Conservation (phyloP, 495 filamentous ascomycete genomes). For the Xylaria castorea region DNA sequence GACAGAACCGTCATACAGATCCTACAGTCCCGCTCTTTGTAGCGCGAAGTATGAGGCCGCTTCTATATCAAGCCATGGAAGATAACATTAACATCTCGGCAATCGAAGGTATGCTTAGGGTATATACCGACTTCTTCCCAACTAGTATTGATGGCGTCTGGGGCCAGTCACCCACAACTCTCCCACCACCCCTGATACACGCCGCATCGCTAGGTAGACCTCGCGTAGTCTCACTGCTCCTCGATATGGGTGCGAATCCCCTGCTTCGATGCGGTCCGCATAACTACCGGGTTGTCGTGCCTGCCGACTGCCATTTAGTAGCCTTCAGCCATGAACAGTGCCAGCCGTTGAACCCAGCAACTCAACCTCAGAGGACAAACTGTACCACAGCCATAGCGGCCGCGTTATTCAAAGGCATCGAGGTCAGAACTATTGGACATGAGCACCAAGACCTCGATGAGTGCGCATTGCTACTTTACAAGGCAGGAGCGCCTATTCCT, state of each 20-base stretch:
- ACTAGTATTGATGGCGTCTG: conserved; percentile 10
- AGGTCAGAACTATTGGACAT: too few species aligned
- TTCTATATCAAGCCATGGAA: neutral
- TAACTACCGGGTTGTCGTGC: neutral
- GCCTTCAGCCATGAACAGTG: neutral
- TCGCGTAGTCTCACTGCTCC: neutral
- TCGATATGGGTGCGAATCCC: conserved; percentile 1
- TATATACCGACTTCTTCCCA: neutral
- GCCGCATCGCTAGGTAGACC: neutral
- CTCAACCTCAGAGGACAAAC: neutral
- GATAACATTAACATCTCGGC: neutral
- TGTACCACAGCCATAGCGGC: neutral
- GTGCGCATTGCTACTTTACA: conserved; percentile 14
- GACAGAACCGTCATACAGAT: neutral
- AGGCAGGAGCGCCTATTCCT: neutral
- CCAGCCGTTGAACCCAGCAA: neutral
- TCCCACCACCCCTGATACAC: neutral
- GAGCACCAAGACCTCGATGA: neutral
- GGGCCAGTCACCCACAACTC: neutral
- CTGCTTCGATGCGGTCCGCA: too few species aligned
- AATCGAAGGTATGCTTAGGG: neutral
- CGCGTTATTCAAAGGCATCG: neutral
- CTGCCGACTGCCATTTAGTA: neutral
- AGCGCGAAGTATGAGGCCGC: neutral
- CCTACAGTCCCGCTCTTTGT: too few species aligned